Percentiles rank a stretch among this genome's conserved stretches.
Conservation (phyloP, 2,329 filamentous ascomycete genomes). For the Hymenoscyphus albidus region DNA sequence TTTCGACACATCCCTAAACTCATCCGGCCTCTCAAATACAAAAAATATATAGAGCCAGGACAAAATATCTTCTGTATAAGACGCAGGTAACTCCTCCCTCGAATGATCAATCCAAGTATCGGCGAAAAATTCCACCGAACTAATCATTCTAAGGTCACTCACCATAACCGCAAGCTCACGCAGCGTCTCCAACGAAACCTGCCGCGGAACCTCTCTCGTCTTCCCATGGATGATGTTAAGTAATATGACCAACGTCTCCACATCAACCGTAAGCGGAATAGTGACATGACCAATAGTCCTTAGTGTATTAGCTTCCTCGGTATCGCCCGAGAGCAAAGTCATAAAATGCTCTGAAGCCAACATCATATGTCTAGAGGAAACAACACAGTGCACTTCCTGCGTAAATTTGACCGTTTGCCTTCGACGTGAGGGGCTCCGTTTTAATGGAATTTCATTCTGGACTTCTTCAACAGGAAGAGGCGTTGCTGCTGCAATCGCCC, state of each 20-base stretch:
- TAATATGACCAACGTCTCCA: constrained; percentile 40
- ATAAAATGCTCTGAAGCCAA: constrained; percentile 23
- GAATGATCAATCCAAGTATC: constrained; percentile 40
- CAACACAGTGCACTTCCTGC: constrained; percentile 20
- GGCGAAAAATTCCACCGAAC: constrained; percentile 42
- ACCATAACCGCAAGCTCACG: constrained; percentile 43
- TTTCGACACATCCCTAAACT: constrained; percentile 24
- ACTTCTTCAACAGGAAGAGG: constrained; percentile 1
- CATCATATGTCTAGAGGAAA: constrained; percentile 27
- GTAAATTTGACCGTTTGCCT: background rate
- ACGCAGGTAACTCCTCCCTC: constrained; percentile 21
- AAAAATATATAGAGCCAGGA: constrained; percentile 24
- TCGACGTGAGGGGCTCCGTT: background rate
- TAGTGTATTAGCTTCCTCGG: constrained; percentile 15
- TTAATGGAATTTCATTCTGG: background rate
- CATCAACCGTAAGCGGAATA: constrained; percentile 29
- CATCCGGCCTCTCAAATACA: constrained; percentile 21
- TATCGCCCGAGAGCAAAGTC: constrained; percentile 16
- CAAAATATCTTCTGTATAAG: constrained; percentile 22
- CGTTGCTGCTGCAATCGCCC: background rate
- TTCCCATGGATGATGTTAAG: constrained; percentile 46
- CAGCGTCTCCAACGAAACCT: constrained; percentile 40
- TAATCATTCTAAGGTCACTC: constrained; percentile 41
- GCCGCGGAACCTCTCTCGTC: constrained; percentile 38
- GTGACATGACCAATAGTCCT: constrained; percentile 18